A percentile compares a stretch with the other conserved stretches of the same genome.
phyloP scores from a whole-genome alignment of 768 basidiomycete species.

The Suillus subluteus region DNA sequence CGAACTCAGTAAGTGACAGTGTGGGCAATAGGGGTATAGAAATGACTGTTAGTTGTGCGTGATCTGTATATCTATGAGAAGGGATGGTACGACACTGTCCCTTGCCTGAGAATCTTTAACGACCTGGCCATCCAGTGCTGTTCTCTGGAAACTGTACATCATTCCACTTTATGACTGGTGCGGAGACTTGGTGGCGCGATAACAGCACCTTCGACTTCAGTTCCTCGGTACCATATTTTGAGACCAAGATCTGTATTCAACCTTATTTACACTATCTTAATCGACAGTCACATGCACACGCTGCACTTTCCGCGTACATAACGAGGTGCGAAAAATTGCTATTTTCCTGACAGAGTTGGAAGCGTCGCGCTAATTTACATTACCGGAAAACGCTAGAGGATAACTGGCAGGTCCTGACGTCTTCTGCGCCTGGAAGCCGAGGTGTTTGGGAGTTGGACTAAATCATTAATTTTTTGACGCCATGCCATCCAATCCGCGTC shows the following conservation, averaged over 20 bases:
- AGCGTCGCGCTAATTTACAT: no score
- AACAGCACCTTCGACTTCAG: constrained; percentile 10
- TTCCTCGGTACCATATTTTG: constrained; percentile 14
- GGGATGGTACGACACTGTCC: constrained; percentile 11
- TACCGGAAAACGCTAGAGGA: no score
- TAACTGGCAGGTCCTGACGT: no score
- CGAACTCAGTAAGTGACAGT: constrained; percentile 14
- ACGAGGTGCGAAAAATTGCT: no score
- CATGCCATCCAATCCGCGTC: constrained; percentile 13
- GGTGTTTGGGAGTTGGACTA: no score
- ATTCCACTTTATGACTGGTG: constrained; percentile 12
- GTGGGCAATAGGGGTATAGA: constrained; percentile 16
- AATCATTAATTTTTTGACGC: not conserved
- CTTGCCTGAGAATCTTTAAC: constrained; percentile 28
- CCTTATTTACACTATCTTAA: not conserved
- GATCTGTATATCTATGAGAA: constrained; percentile 25
- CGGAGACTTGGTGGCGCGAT: constrained; percentile 3
- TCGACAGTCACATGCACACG: no score
- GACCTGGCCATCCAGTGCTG: constrained; percentile 7
- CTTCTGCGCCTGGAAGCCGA: not conserved
- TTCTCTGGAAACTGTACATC: constrained; percentile 12
- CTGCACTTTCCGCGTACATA: no score
- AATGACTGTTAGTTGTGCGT: constrained; percentile 26
- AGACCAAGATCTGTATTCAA: constrained; percentile 9
- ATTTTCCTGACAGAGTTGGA: no score